Evolutionary conservation across 1,284 basidiomycete species (phyloP).

Genomic region (Mycena sp.): DNA sequence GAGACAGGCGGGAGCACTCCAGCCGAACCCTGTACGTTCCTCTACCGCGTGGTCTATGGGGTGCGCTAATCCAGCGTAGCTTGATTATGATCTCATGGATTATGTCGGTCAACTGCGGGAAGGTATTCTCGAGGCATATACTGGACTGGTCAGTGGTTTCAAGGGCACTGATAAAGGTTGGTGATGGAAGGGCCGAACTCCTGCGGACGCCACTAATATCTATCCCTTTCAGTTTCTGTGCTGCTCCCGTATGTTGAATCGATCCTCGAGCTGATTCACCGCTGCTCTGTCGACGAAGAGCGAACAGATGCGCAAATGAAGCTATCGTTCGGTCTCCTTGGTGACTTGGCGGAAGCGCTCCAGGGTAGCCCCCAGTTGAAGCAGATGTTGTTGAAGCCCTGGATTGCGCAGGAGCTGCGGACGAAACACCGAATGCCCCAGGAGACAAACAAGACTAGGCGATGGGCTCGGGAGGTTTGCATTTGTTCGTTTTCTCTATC

Average conservation of each 20-base stretch:
- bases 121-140: constrained; percentile 97
- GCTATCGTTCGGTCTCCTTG: constrained; percentile 85
- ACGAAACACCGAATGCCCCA: constrained; percentile 70
- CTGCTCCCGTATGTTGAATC: constrained; percentile 80
- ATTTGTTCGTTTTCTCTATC: background rate
- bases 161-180: constrained; percentile 84
- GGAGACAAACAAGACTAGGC: constrained; percentile 82
- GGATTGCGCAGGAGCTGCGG: constrained; percentile 85
- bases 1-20: constrained; percentile 88
- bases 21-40: constrained; percentile 81
- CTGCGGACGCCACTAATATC: constrained; percentile 16
- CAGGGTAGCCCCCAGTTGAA: constrained; percentile 79
- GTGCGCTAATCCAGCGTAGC: constrained; percentile 61
- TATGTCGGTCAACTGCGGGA: constrained; percentile 93
- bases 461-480: constrained; percentile 85
- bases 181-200: no score
- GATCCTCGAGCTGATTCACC: constrained; percentile 87
- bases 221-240: constrained; percentile 56
- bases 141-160: constrained; percentile 92
- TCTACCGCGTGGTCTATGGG: no score
- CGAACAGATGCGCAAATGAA: constrained; percentile 83
- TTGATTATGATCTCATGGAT: constrained; percentile 91
- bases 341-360: constrained; percentile 93
- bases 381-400: constrained; percentile 80
- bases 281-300: constrained; percentile 86